A percentile compares a stretch with the other conserved stretches of the same genome.
Conservation (phyloP, 768 basidiomycete species). For the Leucocoprinus birnbaumii region DNA sequence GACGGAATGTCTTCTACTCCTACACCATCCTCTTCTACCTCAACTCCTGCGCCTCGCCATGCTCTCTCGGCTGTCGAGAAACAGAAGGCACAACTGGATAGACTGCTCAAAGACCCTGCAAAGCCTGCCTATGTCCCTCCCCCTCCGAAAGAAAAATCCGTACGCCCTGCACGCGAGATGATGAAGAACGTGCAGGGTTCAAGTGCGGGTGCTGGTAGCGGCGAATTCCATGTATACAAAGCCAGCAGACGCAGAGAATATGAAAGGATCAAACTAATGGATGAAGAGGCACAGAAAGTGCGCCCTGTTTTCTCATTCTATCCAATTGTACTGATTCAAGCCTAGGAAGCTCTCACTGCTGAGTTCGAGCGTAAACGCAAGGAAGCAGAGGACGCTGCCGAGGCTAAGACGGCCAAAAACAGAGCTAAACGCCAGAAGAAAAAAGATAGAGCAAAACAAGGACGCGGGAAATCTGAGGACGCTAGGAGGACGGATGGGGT, state of each 20-base stretch:
- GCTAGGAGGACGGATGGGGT: constrained; percentile 14
- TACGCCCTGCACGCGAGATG: constrained; percentile 87
- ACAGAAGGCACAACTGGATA: constrained; percentile 70
- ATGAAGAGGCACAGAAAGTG: constrained; percentile 79
- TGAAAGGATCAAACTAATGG: constrained; percentile 88
- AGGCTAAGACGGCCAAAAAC: constrained; percentile 94
- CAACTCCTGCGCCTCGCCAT: constrained; percentile 39
- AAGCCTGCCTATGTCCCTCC: constrained; percentile 79
- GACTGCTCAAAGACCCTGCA: constrained; percentile 84
- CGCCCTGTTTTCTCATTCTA: constrained; percentile 18
- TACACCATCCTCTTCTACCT: constrained; percentile 1
- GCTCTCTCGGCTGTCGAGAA: constrained; percentile 51
- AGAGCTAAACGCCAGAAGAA: constrained; percentile 92
- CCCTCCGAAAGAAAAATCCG: constrained; percentile 78
- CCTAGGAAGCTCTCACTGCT: constrained; percentile 63
- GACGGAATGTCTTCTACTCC: constrained; percentile 5
- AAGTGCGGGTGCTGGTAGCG: constrained; percentile 94
- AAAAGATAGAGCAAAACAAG: constrained; percentile 64
- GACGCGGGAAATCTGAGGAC: constrained; percentile 24
- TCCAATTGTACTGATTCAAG: constrained; percentile 1
- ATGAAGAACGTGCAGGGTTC: constrained; percentile 99
- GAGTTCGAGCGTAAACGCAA: constrained; percentile 77
- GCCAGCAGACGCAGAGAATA: constrained; percentile 92
- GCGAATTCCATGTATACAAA: constrained; percentile 99
- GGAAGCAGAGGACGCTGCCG: constrained; percentile 66